These are phyloP conservation scores for Penicillium polonicum DNA, from an alignment of 2,329 filamentous ascomycete species.

Conservation along the genomic window DNA sequence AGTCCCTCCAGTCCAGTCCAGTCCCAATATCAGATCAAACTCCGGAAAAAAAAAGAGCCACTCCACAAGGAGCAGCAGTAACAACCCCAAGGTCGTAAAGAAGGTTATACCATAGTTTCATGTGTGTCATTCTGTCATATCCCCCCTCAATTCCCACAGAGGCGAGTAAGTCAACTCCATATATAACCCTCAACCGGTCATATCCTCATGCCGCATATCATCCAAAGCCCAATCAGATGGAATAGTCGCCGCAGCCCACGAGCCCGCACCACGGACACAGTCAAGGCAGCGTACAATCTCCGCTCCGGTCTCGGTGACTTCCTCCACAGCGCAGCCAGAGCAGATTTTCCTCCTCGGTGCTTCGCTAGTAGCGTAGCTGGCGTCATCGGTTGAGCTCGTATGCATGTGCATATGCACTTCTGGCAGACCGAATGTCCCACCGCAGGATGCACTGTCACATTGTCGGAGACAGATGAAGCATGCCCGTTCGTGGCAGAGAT, in stretches of 20 bases:
- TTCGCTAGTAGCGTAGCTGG: not conserved
- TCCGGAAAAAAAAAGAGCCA: not conserved
- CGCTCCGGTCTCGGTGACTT: slow-evolving; percentile 35
- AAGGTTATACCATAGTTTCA: not conserved
- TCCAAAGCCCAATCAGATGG: slow-evolving; percentile 17
- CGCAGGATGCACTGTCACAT: slow-evolving; percentile 36
- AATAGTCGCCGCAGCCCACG: slow-evolving; percentile 15
- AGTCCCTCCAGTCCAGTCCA: not conserved
- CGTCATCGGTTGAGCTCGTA: not conserved
- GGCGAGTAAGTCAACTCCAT: not conserved
- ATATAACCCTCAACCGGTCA: slow-evolving; percentile 6
- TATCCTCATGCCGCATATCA: slow-evolving; percentile 15
- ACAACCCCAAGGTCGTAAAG: not conserved
- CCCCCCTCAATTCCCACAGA: not conserved
- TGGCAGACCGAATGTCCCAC: slow-evolving; percentile 5
- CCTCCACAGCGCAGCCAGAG: slow-evolving; percentile 42
- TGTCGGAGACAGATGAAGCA: slow-evolving; percentile 46
- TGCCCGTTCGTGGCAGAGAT: slow-evolving; percentile 39
- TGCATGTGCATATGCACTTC: not conserved
- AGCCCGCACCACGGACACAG: slow-evolving; percentile 30
- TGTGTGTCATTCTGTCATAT: slow-evolving; percentile 1
- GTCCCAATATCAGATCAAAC: slow-evolving; percentile 7
- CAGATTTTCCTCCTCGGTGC: slow-evolving; percentile 35
- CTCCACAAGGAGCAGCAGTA: slow-evolving; percentile 1
- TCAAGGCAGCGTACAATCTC: slow-evolving; percentile 42